Base-by-base conservation (phyloP, 169 alveolate species). In the Eimeria acervulina region DNA sequence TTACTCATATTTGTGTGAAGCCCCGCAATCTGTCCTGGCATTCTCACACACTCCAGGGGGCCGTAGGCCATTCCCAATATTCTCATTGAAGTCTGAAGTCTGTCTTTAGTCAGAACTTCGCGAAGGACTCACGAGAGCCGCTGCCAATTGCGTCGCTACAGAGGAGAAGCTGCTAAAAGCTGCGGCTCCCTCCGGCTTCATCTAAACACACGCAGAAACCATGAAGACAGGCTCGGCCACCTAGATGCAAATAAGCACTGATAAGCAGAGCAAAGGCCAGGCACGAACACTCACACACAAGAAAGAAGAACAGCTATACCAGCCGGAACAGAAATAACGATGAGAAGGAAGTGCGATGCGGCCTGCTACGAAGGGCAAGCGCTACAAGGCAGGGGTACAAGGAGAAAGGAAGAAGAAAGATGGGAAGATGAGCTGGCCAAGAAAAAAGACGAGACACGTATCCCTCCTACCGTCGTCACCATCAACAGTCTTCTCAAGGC, bases 81-180 rank as follows among this genome's bases (percentile, higher is more conserved):
- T 36, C 83, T 21, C 51, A 36, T 6, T 72, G 21, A 15, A 36
- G n/a, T 28, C 44, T 31, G 38, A 26, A 70, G 28, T 31, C 0
- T 70, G 81, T 3, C 81, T 36, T 70, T n/a, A 3, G 1, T 36
- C 28, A 36, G 81, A 33, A 33, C 3, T 51, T 12, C 7, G 40
- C 78, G 1, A 31, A 19, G 52, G 83, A 26, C 83, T 72, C 88
- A 78, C 40, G 88, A 78, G 42, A 5, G 42, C 36, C 91, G 51
- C 72, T 23, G 31, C 74, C 0, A 83, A 33, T 51, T 83, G 76
- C 68, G 33, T 1, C 33, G 91, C 91, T 19, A 26, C 23, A 23
- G 76, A 55, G 5, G 76, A 31, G 4, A 83, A 83, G 31, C 72
- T 83, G 51, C 76, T 28, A 74, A 83, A 52, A 26, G 72, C 72